Evolutionary conservation across 768 basidiomycete genomes (phyloP).

Genomic region (Leccinellum rugosiceps): DNA sequence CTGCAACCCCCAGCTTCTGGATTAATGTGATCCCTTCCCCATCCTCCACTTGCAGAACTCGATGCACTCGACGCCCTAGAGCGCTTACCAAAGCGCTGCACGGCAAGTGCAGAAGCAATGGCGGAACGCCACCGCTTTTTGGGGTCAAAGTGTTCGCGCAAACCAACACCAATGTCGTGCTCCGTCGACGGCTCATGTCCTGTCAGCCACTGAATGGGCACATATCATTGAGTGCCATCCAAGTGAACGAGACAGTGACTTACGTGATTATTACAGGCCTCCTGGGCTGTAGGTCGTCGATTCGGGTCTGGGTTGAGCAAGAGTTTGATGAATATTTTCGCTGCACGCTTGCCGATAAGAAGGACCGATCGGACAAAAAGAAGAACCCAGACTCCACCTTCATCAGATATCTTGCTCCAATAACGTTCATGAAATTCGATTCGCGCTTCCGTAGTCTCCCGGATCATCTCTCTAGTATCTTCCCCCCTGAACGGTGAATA

Average conservation of each 20-base stretch:
- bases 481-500: conserved; percentile 93
- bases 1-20: conserved; percentile 27
- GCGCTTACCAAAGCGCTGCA: conserved; percentile 31
- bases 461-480: conserved; percentile 67
- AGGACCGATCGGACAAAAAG: not conserved
- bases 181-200: conserved; percentile 61
- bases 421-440: conserved; percentile 92
- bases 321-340: conserved; percentile 77
- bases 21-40: conserved; percentile 34
- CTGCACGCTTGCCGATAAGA: conserved; percentile 35
- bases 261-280: conserved; percentile 69
- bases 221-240: not conserved
- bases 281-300: conserved; percentile 66
- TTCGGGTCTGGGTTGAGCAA: conserved; percentile 71
- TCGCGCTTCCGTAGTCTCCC: conserved; percentile 81
- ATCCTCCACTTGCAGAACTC: conserved; percentile 33
- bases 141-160: conserved; percentile 83
- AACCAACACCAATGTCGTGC: conserved; percentile 66
- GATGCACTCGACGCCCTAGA: conserved; percentile 27
- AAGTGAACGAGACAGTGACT: conserved; percentile 19
- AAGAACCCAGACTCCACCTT: conserved; percentile 46
- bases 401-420: conserved; percentile 84
- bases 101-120: conserved; percentile 49
- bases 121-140: conserved; percentile 70
- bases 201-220: conserved; percentile 62